Evolutionary conservation across 441 rosid species (phyloP).

Genomic region (Daphne laureola): DNA sequence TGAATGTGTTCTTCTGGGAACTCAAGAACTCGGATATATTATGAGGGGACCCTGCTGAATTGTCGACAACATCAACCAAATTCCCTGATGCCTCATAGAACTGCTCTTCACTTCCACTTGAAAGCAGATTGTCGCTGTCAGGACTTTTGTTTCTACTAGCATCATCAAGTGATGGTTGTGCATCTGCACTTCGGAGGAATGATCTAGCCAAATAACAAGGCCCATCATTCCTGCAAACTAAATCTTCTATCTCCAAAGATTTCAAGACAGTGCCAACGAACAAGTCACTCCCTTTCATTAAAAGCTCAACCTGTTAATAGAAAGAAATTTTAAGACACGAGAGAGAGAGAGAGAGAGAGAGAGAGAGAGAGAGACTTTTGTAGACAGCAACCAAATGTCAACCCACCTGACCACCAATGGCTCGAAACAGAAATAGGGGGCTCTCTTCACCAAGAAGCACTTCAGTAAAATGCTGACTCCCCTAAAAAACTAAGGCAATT

Average conservation of each 20-base stretch:
- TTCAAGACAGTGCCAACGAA: constrained; percentile 81
- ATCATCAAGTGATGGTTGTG: constrained; percentile 33
- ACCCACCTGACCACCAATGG: constrained; percentile 90
- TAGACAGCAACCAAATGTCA: constrained; percentile 13
- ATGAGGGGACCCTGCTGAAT: constrained; percentile 20
- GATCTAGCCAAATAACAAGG: constrained; percentile 89
- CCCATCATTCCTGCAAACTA: constrained; percentile 44
- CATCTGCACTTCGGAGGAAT: constrained; percentile 53
- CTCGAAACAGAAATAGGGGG: constrained; percentile 79
- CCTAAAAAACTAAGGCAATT: constrained; percentile 34
- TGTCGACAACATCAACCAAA: constrained; percentile 56
- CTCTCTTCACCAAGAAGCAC: constrained; percentile 82
- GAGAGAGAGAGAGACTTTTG: constrained; percentile 11
- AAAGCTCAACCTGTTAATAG: constrained; percentile 72
- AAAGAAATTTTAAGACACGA: constrained; percentile 12
- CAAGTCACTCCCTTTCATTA: constrained; percentile 72
- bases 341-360: constrained; percentile 14
- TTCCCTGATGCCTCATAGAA: constrained; percentile 91
- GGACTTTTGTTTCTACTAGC: constrained; percentile 23
- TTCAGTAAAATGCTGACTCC: constrained; percentile 50
- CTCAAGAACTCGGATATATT: constrained; percentile 18
- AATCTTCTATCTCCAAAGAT: constrained; percentile 97
- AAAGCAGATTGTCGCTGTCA: constrained; percentile 27
- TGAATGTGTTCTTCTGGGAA: constrained; percentile 25
- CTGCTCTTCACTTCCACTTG: constrained; percentile 81